Evolutionary conservation across 805 yeast species (phyloP), one percentile per base, ranked within the genome.

Genomic region (Schwanniomyces vanrijiae): DNA sequence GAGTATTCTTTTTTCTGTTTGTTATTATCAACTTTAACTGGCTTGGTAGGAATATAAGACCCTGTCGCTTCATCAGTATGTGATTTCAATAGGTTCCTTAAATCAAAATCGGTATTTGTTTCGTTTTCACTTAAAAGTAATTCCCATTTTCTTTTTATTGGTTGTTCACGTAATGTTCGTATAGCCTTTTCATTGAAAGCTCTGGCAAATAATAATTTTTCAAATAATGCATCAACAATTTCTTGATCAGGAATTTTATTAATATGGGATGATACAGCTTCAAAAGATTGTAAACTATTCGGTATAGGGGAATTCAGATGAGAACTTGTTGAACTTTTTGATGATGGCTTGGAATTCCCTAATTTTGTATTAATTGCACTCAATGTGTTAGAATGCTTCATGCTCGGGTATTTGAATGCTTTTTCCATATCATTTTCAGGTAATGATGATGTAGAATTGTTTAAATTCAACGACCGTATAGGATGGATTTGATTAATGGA

Each of bases 91-190:
- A 66, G 53, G 0, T 58, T 40, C n/a, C 51, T 57, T 35, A 73
- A 60, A 45, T 73, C 75, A 43, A 73, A 72, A 9, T 59, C 59
- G 2, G 61, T 47, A 47, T 72, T 73, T 5, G 64, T 61, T 52
- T 72, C 75, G 49, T 61, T 65, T 50, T 73, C 78, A 37, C 70
- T 53, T n/a, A 73, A 54, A 11, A 73, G 55, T 11, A 73, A 56
- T 51, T 73, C 77, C 78, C 78, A 73, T 51, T 73, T 73, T 20
- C 78, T 51, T 42, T 58, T 63, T 3, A 68, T 56, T 4, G 75
- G 56, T 43, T 61, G 66, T 19, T 63, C 65, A 34, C 64, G 55
- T 44, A 73, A 55, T 1, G 68, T 57, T 40, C 56, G 61, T 6
- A 67, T 45, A 2, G 74, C 69, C 33, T 59, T 55, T n/a, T 62